Evolutionary conservation across 2,329 filamentous ascomycete species (phyloP).

Genomic region (Fusarium sp.): DNA sequence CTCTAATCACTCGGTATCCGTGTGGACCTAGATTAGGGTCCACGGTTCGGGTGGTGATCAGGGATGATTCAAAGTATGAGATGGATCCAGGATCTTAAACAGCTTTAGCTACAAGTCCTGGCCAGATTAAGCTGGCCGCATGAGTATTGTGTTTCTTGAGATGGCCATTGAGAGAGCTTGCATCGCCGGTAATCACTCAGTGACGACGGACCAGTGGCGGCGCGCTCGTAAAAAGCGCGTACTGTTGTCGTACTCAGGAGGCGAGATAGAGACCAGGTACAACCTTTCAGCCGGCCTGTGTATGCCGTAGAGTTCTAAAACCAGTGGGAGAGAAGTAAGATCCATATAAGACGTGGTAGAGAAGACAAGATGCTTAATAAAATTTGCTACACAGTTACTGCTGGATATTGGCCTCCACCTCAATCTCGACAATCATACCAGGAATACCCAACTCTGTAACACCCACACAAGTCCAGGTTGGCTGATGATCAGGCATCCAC

Average conservation of each 20-base stretch:
- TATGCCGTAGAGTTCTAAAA: not conserved
- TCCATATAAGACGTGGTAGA: not conserved
- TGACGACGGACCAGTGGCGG: not conserved
- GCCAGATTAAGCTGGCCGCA: not conserved
- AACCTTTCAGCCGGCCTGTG: not conserved
- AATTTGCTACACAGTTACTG: not conserved
- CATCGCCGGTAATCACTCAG: not conserved
- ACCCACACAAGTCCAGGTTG: conserved; percentile 63
- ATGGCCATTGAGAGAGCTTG: not conserved
- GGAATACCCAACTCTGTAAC: conserved; percentile 57
- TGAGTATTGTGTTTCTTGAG: not conserved
- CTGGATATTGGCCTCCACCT: conserved; percentile 56
- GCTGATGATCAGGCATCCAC: conserved; percentile 62
- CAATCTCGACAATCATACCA: conserved; percentile 67
- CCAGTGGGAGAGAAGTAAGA: not conserved
- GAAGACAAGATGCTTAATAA: not conserved
- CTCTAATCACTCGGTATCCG: too few relatives aligned
- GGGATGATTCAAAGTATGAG: not conserved
- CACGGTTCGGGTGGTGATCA: not conserved
- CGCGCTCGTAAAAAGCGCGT: not conserved
- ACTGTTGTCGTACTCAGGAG: not conserved
- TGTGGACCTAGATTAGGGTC: too few relatives aligned
- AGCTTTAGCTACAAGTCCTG: not conserved
- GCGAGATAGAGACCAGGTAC: not conserved
- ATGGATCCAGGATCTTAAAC: not conserved